phyloP scores from a whole-genome alignment of 306 rosid genomes.

The Parietaria judaica region DNA sequence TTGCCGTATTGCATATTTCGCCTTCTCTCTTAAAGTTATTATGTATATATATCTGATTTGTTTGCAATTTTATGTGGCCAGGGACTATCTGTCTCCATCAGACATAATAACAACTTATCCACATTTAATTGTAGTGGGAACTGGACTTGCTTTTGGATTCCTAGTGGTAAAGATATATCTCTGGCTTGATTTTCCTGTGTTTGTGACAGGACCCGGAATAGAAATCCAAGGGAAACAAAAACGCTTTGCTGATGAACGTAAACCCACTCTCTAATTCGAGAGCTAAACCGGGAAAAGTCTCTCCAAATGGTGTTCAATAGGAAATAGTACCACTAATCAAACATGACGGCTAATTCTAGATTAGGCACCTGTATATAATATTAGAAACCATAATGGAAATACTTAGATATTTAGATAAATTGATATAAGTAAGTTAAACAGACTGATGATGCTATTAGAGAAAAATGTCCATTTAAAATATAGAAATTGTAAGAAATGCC shows the following conservation, averaged over 20 bases:
- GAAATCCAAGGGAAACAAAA: too few relatives aligned
- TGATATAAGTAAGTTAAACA: too few relatives aligned
- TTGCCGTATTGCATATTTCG: not conserved
- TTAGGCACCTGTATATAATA: too few relatives aligned
- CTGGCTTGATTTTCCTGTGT: slow-evolving; percentile 8
- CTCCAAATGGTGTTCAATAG: too few relatives aligned
- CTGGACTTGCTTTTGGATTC: slow-evolving; percentile 84
- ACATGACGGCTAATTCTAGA: too few relatives aligned
- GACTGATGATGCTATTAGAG: not conserved
- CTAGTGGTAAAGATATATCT: slow-evolving; percentile 59
- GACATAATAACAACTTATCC: slow-evolving; percentile 60
- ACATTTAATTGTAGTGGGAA: slow-evolving; percentile 72
- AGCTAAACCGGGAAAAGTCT: too few relatives aligned
- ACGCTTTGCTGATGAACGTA: too few relatives aligned
- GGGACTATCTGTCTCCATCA: slow-evolving; percentile 87
- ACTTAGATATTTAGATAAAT: too few relatives aligned
- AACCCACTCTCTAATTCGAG: too few relatives aligned
- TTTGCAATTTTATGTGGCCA: slow-evolving; percentile 17
- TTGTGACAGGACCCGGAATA: not conserved
- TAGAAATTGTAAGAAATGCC: too few relatives aligned
- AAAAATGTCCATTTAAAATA: not conserved
- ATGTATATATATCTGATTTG: slow-evolving; percentile 8
- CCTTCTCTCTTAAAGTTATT: not conserved
- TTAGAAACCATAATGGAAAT: too few relatives aligned
- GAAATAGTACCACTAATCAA: too few relatives aligned